phyloP scores from a whole-genome alignment of 208 protist genomes.

The Wallacemonas sp. region DNA sequence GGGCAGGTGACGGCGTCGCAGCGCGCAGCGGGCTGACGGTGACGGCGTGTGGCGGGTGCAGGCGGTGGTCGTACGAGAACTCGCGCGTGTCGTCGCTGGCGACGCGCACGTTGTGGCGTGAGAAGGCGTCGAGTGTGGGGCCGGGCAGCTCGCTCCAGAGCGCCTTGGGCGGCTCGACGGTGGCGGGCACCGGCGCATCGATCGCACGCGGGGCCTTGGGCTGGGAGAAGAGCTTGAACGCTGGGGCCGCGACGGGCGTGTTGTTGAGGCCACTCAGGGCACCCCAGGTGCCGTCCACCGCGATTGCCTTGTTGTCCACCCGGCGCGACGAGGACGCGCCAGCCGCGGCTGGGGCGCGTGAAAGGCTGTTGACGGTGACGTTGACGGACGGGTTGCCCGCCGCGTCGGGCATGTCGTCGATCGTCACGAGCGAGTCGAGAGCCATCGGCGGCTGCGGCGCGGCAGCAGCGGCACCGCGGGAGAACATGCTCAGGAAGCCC shows the following conservation, averaged over 20 bases:
- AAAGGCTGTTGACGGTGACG: conserved; percentile 1
- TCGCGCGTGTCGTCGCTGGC: conserved; percentile 9
- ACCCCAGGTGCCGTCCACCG: conserved; percentile 11
- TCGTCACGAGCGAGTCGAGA: conserved; percentile 32
- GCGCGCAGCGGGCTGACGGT: conserved; percentile 38
- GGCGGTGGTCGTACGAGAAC: neutral
- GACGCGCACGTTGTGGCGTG: conserved; percentile 13
- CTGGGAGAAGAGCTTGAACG: conserved; percentile 14
- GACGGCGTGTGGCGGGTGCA: conserved; percentile 40
- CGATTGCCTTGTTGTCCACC: conserved; percentile 5
- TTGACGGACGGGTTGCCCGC: neutral
- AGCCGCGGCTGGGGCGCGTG: no score
- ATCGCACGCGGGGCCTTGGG: conserved; percentile 18
- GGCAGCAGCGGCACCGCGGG: conserved; percentile 14
- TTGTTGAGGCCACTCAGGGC: conserved; percentile 6
- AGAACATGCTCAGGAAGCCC: conserved; percentile 45
- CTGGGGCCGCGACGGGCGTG: neutral
- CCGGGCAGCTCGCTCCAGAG: conserved; percentile 50
- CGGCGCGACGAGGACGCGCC: no score
- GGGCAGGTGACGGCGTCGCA: neutral
- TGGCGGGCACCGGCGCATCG: conserved; percentile 27
- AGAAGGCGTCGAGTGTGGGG: conserved; percentile 47
- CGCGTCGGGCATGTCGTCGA: conserved; percentile 17
- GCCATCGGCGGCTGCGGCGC: conserved; percentile 30
- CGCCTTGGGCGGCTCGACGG: conserved; percentile 23